These are phyloP conservation scores for Microcyclosporella mali DNA, from an alignment of 2,329 filamentous ascomycete genomes.

Conservation along the genomic window DNA sequence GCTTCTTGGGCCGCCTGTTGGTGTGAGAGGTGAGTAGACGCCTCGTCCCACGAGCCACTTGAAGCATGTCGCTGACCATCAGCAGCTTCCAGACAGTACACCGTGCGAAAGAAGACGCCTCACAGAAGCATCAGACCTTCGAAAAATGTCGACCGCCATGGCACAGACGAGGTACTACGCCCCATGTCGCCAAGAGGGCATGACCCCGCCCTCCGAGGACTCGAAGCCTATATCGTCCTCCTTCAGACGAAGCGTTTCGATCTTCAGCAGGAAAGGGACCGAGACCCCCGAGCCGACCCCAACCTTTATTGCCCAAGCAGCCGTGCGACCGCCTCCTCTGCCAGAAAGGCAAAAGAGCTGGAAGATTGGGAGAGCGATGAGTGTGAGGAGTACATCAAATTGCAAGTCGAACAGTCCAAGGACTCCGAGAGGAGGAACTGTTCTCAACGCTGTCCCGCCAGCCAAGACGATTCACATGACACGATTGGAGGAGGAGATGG, in stretches of 20 bases:
- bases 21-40: too few relatives aligned
- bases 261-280: slow-evolving; percentile 33
- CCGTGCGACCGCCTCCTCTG: slow-evolving; percentile 15
- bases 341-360: slow-evolving; percentile 22
- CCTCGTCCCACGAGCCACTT: too few relatives aligned
- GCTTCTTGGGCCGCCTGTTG: too few relatives aligned
- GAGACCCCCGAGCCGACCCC: slow-evolving; percentile 21
- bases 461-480: slow-evolving; percentile 26
- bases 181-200: too few relatives aligned
- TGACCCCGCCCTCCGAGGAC: too few relatives aligned
- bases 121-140: too few relatives aligned
- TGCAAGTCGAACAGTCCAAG: slow-evolving; percentile 6
- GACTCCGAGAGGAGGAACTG: slow-evolving; percentile 16
- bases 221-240: neutral
- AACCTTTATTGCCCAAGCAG: slow-evolving; percentile 17
- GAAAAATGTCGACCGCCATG: too few relatives aligned
- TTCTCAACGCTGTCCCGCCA: slow-evolving; percentile 30
- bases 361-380: slow-evolving; percentile 14
- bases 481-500: slow-evolving; percentile 33
- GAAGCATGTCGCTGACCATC: too few relatives aligned
- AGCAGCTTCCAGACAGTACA: too few relatives aligned
- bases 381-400: neutral
- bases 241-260: slow-evolving; percentile 29
- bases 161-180: too few relatives aligned
- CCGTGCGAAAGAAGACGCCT: too few relatives aligned